These are phyloP conservation scores for Lachnellula suecica DNA, from an alignment of 2,329 filamentous ascomycete species.

Conservation along the genomic window DNA sequence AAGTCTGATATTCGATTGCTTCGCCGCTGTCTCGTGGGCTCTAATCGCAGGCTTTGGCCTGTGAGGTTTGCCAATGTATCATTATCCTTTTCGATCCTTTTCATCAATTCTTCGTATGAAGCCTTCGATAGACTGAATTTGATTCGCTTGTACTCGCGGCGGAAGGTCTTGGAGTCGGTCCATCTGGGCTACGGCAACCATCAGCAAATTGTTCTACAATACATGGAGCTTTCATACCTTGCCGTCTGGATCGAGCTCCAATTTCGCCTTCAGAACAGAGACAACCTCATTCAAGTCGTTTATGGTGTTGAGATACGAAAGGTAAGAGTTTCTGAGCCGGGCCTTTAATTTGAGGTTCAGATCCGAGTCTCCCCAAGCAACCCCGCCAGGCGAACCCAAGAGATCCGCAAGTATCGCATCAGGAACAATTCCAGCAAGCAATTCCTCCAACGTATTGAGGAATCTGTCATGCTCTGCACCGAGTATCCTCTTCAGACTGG, in stretches of 20 bases:
- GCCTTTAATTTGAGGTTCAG: not conserved
- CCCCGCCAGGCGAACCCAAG: not conserved
- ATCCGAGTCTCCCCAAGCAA: constrained; percentile 1
- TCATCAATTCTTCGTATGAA: constrained; percentile 3
- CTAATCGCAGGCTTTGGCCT: not conserved
- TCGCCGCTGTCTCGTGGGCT: not conserved
- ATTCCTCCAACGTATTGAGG: constrained; percentile 5
- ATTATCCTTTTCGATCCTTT: constrained; percentile 5
- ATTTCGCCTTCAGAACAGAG: not conserved
- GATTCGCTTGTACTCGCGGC: constrained; percentile 3
- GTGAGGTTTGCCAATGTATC: constrained; percentile 4
- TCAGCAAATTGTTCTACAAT: not conserved
- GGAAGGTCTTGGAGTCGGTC: constrained; percentile 3
- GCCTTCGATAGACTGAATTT: constrained; percentile 5
- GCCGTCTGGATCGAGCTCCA: constrained; percentile 1
- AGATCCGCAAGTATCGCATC: not conserved
- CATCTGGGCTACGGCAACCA: not conserved
- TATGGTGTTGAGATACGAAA: not conserved
- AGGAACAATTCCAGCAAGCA: not conserved
- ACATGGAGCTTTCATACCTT: not conserved
- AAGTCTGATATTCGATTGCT: not conserved
- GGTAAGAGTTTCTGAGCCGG: constrained; percentile 1
- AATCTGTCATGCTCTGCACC: constrained; percentile 4
- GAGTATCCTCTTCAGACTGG: constrained; percentile 4
- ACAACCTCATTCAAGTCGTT: constrained; percentile 4